Evolutionary conservation across 140 eudicot genomes (phyloP).

Genomic region (Anethum foeniculum): DNA sequence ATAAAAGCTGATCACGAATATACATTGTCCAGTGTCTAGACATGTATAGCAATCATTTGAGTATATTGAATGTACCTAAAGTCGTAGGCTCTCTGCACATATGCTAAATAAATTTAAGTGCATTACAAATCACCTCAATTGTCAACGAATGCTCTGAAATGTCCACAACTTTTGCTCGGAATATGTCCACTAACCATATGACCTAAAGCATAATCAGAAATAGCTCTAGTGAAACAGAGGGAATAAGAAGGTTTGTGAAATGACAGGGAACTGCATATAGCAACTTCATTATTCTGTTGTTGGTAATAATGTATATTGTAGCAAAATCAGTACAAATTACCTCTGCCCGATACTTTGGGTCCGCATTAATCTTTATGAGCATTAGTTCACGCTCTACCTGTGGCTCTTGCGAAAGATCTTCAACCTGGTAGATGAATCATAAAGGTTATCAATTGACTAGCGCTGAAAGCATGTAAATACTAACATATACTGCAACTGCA

Average conservation of each 20-base stretch:
- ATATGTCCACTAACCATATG: constrained; percentile 94
- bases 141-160: constrained; percentile 79
- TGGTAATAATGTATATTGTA: constrained; percentile 1
- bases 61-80: neutral
- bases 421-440: constrained; percentile 46
- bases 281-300: neutral
- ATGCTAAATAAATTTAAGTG: neutral
- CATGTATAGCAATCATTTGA: neutral
- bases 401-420: constrained; percentile 87
- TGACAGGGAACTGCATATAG: neutral
- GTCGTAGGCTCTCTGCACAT: constrained; percentile 11
- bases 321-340: constrained; percentile 26
- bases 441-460: constrained; percentile 5
- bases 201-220: constrained; percentile 34
- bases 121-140: constrained; percentile 57
- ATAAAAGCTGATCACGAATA: neutral
- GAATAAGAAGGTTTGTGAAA: neutral
- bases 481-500: neutral
- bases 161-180: constrained; percentile 87
- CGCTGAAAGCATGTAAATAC: neutral
- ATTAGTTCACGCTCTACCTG: constrained; percentile 98
- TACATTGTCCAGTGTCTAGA: neutral
- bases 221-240: constrained; percentile 11
- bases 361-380: constrained; percentile 88
- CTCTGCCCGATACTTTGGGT: constrained; percentile 68